Base-by-base conservation (phyloP, 441 rosid species). In the Adansonia grandidieri region DNA sequence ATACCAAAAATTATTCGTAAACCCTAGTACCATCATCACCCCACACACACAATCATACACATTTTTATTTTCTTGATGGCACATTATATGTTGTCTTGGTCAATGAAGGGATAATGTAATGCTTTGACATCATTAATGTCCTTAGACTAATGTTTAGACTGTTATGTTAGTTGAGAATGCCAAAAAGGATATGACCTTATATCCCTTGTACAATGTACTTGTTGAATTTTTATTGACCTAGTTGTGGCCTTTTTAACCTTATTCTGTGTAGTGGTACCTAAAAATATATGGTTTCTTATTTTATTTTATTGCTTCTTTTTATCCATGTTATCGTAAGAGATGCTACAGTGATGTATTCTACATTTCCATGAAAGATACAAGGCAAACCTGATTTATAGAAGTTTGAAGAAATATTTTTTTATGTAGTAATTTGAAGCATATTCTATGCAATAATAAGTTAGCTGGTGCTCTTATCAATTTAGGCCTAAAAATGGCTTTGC, bases 221-320 rank as follows among this genome's bases (percentile, higher is more conserved):
- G 19, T 20, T 47, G 37, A 20, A 47, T 11, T 69, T 22, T 69
- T 13, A 22, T 22, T 24, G n/a, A 17, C 19, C 37, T 47, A 47
- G 17, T n/a, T 10, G 22, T 47, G 56, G 17, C 17, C 28, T 6
- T 70, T 50, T 13, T 48, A 24, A 70, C 42, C 74, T 24, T 51
- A 50, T 24, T 51, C 44, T 51, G 60, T 15, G 32, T 10, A 8
- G 22, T 28, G 19, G 22, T 0, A 24, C 44, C 42, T 24, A 22
- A 51, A 54, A 47, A 51, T 60, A 24, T 47, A 1, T 71, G 60
- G 51, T 14, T 24, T 61, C 5, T 13, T 63, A 40, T 58, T 24
- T 58, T 60, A 24, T 68, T 20, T 47, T 14, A 68, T 68, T 69
- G 57, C 58, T 69, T 7, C 42, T 69, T 48, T 69, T 9, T 48